phyloP scores from a whole-genome alignment of 768 basidiomycete genomes.

The Lentinus brumalis region DNA sequence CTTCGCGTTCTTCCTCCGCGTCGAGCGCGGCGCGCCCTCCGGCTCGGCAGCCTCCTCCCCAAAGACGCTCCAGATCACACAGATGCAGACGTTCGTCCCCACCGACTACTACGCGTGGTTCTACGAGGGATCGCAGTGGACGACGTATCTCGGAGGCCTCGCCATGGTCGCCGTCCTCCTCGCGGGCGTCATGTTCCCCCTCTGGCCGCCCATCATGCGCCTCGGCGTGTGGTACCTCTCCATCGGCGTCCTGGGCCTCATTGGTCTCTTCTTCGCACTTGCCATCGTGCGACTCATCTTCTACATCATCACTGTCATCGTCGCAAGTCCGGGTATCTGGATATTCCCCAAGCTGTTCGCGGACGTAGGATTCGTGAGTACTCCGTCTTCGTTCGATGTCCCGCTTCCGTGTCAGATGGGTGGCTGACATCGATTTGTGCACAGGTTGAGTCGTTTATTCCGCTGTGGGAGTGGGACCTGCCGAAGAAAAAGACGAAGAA shows the following conservation, averaged over 20 bases:
- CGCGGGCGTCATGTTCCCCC: constrained; percentile 97
- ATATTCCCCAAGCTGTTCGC: constrained; percentile 98
- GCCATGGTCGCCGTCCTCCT: constrained; percentile 94
- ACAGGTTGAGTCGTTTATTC: constrained; percentile 98
- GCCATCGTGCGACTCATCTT: constrained; percentile 91
- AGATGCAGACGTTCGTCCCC: constrained; percentile 74
- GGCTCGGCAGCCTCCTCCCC: constrained; percentile 73
- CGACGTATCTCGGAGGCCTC: constrained; percentile 86
- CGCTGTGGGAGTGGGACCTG: constrained; percentile 95
- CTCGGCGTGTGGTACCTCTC: constrained; percentile 96
- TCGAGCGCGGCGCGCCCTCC: constrained; percentile 70
- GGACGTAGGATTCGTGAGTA: constrained; percentile 95
- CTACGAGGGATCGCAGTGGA: constrained; percentile 92
- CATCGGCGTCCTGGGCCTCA: constrained; percentile 82
- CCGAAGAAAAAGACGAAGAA: constrained; percentile 71
- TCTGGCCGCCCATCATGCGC: constrained; percentile 94
- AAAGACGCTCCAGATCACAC: constrained; percentile 77
- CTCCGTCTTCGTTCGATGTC: neutral
- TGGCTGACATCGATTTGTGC: neutral
- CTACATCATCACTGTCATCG: constrained; percentile 89
- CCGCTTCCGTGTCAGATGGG: neutral
- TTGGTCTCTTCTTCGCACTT: constrained; percentile 88
- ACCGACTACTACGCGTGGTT: constrained; percentile 96
- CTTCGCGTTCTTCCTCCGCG: constrained; percentile 90
- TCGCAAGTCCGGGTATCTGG: constrained; percentile 92